Conservation (phyloP, 345 rosid species). For the Camelina hispida region DNA sequence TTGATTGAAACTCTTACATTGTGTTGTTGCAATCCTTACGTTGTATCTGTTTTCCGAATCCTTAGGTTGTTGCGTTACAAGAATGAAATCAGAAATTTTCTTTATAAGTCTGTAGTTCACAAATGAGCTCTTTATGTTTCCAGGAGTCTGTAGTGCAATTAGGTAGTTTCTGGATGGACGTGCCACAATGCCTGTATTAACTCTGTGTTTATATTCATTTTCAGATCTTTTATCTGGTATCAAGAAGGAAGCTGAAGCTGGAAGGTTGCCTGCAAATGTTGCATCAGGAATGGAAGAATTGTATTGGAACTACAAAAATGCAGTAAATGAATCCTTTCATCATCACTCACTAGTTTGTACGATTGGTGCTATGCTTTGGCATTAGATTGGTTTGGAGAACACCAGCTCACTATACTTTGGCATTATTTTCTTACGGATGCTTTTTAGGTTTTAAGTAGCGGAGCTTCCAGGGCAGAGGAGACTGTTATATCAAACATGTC, state of each 20-base stretch:
- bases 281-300: constrained; percentile 87
- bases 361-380: constrained; percentile 22
- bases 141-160: too few species aligned
- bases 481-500: constrained; percentile 83
- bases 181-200: constrained; percentile 4
- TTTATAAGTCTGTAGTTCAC: constrained; percentile 8
- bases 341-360: constrained; percentile 25
- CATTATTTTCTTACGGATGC: constrained; percentile 11
- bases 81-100: not conserved
- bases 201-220: not conserved
- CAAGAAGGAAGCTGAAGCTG: constrained; percentile 69
- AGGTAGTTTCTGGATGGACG: not conserved
- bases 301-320: constrained; percentile 84
- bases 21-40: too few species aligned
- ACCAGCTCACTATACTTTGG: not conserved
- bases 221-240: constrained; percentile 85
- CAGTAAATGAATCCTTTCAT: constrained; percentile 62
- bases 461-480: constrained; percentile 63
- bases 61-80: constrained; percentile 1
- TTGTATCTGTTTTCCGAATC: not conserved
- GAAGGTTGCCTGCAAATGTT: constrained; percentile 74
- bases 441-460: constrained; percentile 74
- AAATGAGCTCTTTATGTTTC: not conserved
- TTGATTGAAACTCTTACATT: too few species aligned
- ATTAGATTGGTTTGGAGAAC: not conserved